A percentile compares a stretch with the other conserved stretches of the same genome.
phyloP scores from a whole-genome alignment of 2,329 filamentous ascomycete species.

The Venturia effusa region DNA sequence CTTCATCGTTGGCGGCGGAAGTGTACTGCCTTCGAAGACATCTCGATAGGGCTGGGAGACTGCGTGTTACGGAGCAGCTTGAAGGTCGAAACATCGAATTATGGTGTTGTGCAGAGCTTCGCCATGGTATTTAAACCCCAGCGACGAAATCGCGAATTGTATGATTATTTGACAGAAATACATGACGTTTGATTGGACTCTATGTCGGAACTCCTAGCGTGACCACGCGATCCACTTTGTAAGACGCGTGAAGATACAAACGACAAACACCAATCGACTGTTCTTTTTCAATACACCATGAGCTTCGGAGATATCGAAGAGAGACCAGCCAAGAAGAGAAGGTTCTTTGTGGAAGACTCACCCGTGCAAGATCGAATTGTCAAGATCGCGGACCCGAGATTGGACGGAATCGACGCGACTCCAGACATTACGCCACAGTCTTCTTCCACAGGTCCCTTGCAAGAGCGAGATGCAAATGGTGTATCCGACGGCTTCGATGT shows the following conservation, averaged over 20 bases:
- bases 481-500: conserved; percentile 38
- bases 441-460: conserved; percentile 11
- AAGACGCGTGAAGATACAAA: background rate
- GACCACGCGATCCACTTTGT: background rate
- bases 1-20: conserved; percentile 18
- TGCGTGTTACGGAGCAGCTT: conserved; percentile 4
- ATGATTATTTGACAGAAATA: background rate
- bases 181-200: background rate
- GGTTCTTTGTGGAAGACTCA: conserved; percentile 48
- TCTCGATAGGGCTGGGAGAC: conserved; percentile 6
- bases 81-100: background rate
- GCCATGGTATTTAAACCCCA: background rate
- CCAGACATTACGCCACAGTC: conserved; percentile 9
- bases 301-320: conserved; percentile 30
- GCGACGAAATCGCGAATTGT: background rate
- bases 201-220: background rate
- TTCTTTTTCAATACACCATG: conserved; percentile 18
- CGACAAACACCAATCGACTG: conserved; percentile 7
- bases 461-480: conserved; percentile 10
- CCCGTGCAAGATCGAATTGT: conserved; percentile 17
- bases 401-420: conserved; percentile 19
- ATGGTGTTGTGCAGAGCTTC: conserved; percentile 8
- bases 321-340: conserved; percentile 48
- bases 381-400: conserved; percentile 20
- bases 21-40: background rate